phyloP scores from a whole-genome alignment of 306 rosid species.

The Purshia tridentata region DNA sequence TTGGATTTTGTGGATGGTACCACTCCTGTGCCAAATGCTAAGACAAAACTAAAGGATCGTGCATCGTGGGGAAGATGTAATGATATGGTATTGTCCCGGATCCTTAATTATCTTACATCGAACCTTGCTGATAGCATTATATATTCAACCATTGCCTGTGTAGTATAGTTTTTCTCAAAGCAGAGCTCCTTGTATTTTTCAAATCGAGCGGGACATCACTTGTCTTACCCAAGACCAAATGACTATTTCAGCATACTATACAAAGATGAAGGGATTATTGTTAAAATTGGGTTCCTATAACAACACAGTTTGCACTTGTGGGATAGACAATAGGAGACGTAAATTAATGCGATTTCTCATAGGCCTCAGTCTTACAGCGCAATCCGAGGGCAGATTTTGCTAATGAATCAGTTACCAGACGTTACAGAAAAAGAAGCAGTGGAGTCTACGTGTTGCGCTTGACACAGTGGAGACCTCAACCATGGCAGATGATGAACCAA shows the following conservation, averaged over 20 bases:
- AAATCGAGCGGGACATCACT: not conserved
- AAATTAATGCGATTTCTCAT: too few relatives aligned
- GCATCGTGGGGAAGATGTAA: too few relatives aligned
- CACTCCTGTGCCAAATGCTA: not conserved
- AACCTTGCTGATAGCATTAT: not conserved
- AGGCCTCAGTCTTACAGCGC: not conserved
- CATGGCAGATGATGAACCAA: not conserved
- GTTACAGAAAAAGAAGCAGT: not conserved
- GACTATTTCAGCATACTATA: too few relatives aligned
- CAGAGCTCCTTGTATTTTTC: too few relatives aligned
- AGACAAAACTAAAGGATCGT: not conserved
- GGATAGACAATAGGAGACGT: too few relatives aligned
- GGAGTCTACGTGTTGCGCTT: not conserved
- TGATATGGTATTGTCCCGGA: not conserved
- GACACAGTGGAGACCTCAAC: not conserved
- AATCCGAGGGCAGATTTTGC: not conserved
- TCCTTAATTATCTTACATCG: not conserved
- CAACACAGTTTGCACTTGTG: too few relatives aligned
- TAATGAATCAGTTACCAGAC: not conserved
- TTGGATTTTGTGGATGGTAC: not conserved
- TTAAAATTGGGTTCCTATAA: not conserved
- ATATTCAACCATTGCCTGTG: not conserved
- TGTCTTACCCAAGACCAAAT: not conserved
- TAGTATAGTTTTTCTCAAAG: too few relatives aligned
- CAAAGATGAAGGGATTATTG: too few relatives aligned